Percentiles rank a stretch among this genome's conserved stretches.
Evolutionary conservation across 257 asterid species (phyloP).

Genomic region (Capsicum baccatum): DNA sequence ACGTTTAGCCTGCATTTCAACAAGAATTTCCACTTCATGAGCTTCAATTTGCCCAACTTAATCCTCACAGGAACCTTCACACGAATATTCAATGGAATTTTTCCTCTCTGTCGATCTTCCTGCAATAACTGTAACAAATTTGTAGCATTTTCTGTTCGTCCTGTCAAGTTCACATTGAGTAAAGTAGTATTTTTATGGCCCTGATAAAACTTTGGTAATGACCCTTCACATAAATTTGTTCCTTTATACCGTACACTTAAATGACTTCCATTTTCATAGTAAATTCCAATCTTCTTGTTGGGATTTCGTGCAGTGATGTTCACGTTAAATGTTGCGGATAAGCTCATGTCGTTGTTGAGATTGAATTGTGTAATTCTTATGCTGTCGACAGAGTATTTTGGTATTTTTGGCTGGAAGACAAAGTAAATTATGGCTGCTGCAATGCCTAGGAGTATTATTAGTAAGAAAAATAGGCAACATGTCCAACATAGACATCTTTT

Average conservation of each 20-base stretch:
- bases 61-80: conserved; percentile 78
- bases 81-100: conserved; percentile 42
- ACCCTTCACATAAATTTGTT: conserved; percentile 66
- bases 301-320: conserved; percentile 79
- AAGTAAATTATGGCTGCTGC: conserved; percentile 69
- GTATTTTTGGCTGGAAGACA: conserved; percentile 71
- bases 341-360: conserved; percentile 52
- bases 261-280: conserved; percentile 71
- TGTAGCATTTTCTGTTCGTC: conserved; percentile 65
- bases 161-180: conserved; percentile 58
- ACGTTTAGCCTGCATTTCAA: conserved; percentile 74
- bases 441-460: conserved; percentile 52
- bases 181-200: conserved; percentile 86
- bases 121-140: conserved; percentile 63
- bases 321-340: conserved; percentile 64
- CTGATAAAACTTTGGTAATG: conserved; percentile 82
- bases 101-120: conserved; percentile 19
- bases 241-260: conserved; percentile 69
- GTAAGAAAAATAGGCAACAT: conserved; percentile 47
- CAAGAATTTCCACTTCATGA: conserved; percentile 84
- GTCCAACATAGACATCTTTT: conserved; percentile 74
- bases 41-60: conserved; percentile 73
- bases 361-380: conserved; percentile 62
- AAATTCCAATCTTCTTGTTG: conserved; percentile 79
- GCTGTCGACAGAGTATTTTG: conserved; percentile 70